Conservation (phyloP, 306 rosid species). For the Castanospermum australe region DNA sequence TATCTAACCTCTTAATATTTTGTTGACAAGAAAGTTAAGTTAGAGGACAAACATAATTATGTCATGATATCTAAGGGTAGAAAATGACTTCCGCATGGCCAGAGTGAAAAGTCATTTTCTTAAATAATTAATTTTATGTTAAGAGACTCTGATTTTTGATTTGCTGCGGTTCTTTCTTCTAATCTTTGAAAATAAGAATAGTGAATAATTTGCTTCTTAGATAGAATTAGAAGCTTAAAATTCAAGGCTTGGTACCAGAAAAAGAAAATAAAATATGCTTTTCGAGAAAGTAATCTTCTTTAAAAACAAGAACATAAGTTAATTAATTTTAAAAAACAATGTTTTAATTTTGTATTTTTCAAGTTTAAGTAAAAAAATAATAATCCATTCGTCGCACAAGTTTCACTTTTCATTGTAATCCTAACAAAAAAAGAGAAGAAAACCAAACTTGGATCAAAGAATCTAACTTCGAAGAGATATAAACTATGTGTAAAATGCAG, state of each 20-base stretch:
- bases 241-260: background rate
- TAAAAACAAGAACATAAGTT: background rate
- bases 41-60: background rate
- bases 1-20: background rate
- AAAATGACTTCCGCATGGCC: too few relatives aligned
- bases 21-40: background rate
- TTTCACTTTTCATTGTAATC: background rate
- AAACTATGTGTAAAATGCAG: background rate
- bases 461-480: background rate
- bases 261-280: background rate
- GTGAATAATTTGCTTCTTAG: background rate
- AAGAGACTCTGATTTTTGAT: too few relatives aligned
- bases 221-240: background rate
- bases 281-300: constrained; percentile 4
- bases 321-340: background rate
- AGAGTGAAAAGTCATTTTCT: too few relatives aligned
- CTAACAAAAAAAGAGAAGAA: background rate
- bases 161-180: too few relatives aligned
- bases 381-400: constrained; percentile 12
- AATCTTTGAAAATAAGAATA: background rate
- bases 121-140: too few relatives aligned
- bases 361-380: background rate
- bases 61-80: background rate
- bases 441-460: background rate
- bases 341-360: background rate